Evolutionary conservation across 202 grass and related monocot species (phyloP), one percentile per base, ranked within the genome.

Genomic region (Saccharum hybrid): DNA sequence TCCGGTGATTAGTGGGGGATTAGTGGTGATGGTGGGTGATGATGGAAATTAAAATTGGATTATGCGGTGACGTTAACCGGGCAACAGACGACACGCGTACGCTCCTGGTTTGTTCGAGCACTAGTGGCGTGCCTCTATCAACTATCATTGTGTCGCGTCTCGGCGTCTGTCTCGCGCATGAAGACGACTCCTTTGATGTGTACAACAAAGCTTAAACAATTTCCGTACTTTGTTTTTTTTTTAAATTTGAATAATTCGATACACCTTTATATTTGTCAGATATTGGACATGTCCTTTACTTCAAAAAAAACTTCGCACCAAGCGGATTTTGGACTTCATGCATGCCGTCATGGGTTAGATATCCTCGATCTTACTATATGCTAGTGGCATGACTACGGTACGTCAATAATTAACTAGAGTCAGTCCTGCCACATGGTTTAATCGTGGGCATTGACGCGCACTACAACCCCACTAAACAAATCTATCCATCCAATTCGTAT

Each of bases 31-130:
- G 69, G 43, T 42, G 18, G 49, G 26, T n/a, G 40, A 39, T 76
- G 49, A 38, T 23, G 8, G 14, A 12, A 33, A 46, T 43, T 12
- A 3, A 11, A 13, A 49, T 54, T 73, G 67, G 6, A 85, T 3
- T 60, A 36, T 38, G 33, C 0, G 23, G 13, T 16, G 77, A 86
- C 48, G 62, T 71, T 82, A 82, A 77, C 64, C 4, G 2, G 41
- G 31, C 79, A 86, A 38, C 84, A 71, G 28, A 71, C 2, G 71
- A 22, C 68, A 81, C 78, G 8, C 48, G 76, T 61, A 40, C 6
- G 37, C 10, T 14, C 2, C 5, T 28, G 19, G 23, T 59, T 48
- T 7, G 22, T 0, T 3, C 31, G 16, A 30, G 12, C 22, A 48
- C 11, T 2, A 13, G 40, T 28, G 19, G 13, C 68, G 18, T 71